These are phyloP conservation scores for Ceratobasidium sp. DNA, from an alignment of 1,284 basidiomycete species.

Conservation along the genomic window DNA sequence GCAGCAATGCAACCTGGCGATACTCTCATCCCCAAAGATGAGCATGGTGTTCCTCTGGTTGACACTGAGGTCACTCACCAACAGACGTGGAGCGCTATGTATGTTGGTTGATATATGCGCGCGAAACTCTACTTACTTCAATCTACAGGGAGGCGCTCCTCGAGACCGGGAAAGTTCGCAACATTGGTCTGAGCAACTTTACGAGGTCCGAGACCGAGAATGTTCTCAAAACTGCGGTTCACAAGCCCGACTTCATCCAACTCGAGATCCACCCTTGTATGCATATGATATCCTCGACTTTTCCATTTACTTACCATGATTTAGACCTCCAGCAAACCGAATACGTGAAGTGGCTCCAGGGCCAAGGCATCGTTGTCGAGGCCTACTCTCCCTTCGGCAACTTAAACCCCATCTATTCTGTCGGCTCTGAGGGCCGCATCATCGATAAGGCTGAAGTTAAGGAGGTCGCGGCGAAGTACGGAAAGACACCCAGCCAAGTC, in stretches of 20 bases:
- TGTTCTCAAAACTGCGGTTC: slow-evolving; percentile 63
- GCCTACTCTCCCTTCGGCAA: slow-evolving; percentile 61
- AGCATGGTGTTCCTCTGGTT: slow-evolving; percentile 37
- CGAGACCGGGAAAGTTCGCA: slow-evolving; percentile 41
- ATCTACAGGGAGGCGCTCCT: slow-evolving; percentile 39
- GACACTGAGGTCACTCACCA: slow-evolving; percentile 34
- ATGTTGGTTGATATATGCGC: background rate
- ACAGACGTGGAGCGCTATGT: slow-evolving; percentile 43
- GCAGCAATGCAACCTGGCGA: slow-evolving; percentile 34
- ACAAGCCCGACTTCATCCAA: slow-evolving; percentile 51
- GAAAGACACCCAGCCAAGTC: slow-evolving; percentile 57
- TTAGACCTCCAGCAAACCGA: slow-evolving; percentile 59
- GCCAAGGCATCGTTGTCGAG: slow-evolving; percentile 57
- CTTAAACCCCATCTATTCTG: slow-evolving; percentile 55
- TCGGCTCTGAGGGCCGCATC: slow-evolving; percentile 53
- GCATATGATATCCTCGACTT: slow-evolving; percentile 50
- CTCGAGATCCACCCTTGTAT: slow-evolving; percentile 63
- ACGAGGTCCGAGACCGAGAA: slow-evolving; percentile 75
- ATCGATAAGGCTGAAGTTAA: slow-evolving; percentile 57
- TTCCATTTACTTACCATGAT: background rate
- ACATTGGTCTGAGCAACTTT: slow-evolving; percentile 59
- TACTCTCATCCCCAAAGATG: slow-evolving; percentile 40
- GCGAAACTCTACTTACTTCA: background rate
- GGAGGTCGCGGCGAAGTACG: slow-evolving; percentile 59
- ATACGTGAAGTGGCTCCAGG: slow-evolving; percentile 59